Evolutionary conservation across 306 rosid genomes (phyloP).

Genomic region (Ochetophila trinervis): DNA sequence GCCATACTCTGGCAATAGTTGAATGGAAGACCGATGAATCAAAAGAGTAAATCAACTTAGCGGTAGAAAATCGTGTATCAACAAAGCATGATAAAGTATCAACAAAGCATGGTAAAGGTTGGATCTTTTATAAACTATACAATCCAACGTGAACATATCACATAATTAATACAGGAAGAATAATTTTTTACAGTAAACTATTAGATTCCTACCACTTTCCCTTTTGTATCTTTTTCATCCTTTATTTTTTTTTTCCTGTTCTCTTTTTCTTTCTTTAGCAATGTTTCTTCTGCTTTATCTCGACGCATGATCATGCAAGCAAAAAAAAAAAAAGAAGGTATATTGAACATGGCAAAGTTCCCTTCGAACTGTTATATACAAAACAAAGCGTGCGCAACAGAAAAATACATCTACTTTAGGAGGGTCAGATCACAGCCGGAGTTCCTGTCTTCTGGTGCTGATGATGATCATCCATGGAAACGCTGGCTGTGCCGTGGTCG

Average conservation of each 20-base stretch:
- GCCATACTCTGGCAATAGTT: conserved; percentile 84
- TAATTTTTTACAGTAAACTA: too few species aligned
- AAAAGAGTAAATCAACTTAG: conserved; percentile 14
- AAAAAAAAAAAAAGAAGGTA: neutral
- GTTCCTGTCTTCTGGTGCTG: neutral
- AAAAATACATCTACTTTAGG: neutral
- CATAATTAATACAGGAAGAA: too few species aligned
- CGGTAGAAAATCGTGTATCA: conserved; percentile 10
- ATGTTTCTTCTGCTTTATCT: too few species aligned
- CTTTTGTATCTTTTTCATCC: too few species aligned
- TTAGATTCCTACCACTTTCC: too few species aligned
- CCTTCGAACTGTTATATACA: neutral
- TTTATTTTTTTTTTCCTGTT: too few species aligned
- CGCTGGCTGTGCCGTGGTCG: neutral
- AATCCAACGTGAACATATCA: too few species aligned
- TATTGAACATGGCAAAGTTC: neutral
- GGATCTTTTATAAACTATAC: conserved; percentile 1
- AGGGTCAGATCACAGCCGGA: conserved; percentile 7
- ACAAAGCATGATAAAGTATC: neutral
- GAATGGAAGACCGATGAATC: conserved; percentile 62
- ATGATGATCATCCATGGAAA: neutral
- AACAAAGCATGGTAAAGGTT: neutral
- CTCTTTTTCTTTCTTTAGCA: too few species aligned
- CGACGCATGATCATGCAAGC: too few species aligned
- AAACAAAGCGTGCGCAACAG: too few species aligned